These are phyloP conservation scores for Pulveroboletus sp. DNA, from an alignment of 768 basidiomycete species.

Conservation along the genomic window DNA sequence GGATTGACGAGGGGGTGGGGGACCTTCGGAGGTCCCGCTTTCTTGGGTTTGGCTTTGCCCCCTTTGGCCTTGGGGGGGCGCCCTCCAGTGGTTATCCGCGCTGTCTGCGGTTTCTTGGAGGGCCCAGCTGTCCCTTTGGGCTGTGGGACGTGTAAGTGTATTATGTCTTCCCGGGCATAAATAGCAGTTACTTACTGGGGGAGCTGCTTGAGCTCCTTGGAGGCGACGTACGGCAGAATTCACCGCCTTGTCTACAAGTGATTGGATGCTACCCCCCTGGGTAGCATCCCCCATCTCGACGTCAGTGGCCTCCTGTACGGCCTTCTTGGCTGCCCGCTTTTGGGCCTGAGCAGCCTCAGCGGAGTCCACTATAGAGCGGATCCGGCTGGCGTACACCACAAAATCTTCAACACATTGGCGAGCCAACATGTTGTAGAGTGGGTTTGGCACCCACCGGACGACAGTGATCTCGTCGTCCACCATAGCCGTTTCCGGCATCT, in stretches of 20 bases:
- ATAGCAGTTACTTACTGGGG: background rate
- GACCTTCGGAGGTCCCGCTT: no score
- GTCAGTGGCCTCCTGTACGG: background rate
- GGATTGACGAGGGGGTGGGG: no score
- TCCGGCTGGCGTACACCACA: background rate
- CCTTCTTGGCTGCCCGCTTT: background rate
- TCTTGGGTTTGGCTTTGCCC: no score
- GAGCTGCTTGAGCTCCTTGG: background rate
- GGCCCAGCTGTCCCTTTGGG: no score
- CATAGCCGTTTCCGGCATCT: background rate
- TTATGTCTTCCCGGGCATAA: no score
- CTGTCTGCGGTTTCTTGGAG: no score
- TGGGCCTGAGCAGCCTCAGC: rapidly evolving
- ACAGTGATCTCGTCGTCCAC: background rate
- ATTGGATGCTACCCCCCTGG: no score
- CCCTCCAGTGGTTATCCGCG: no score
- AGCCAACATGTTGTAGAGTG: background rate
- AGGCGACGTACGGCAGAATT: background rate
- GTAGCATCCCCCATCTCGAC: no score
- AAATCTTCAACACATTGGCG: background rate
- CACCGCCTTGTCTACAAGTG: background rate
- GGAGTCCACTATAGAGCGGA: background rate
- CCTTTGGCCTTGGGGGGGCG: no score
- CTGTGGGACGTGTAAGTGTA: no score
- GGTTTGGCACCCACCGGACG: background rate